Conservation (phyloP, 2,329 filamentous ascomycete genomes). For the Verticillium zaregamsianum region DNA sequence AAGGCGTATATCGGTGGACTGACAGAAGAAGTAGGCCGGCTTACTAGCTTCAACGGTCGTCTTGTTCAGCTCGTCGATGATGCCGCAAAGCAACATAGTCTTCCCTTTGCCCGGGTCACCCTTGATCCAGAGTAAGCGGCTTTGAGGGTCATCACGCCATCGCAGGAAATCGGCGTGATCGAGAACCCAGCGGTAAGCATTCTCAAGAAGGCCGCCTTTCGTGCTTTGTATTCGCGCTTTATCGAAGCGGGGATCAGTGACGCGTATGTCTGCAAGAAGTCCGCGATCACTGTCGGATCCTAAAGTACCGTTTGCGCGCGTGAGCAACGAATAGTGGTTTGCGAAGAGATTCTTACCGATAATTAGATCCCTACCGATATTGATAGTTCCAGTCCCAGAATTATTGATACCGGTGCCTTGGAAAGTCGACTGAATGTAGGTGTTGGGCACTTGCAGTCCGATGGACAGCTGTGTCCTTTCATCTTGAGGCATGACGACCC, state of each 20-base stretch:
- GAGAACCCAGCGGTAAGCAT: slow-evolving; percentile 31
- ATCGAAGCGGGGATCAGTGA: slow-evolving; percentile 26
- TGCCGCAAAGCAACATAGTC: slow-evolving; percentile 36
- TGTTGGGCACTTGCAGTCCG: too few relatives aligned
- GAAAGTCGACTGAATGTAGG: too few relatives aligned
- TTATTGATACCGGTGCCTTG: neutral
- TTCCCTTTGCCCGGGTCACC: slow-evolving; percentile 38
- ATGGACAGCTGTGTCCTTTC: too few relatives aligned
- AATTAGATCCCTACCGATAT: too few relatives aligned
- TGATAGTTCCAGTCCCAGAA: neutral
- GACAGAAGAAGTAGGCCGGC: slow-evolving; percentile 36
- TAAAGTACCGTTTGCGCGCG: too few relatives aligned
- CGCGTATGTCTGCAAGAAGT: slow-evolving; percentile 13
- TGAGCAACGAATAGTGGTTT: too few relatives aligned
- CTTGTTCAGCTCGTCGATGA: slow-evolving; percentile 27
- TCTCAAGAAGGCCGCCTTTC: slow-evolving; percentile 27
- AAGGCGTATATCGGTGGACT: slow-evolving; percentile 28
- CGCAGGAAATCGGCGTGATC: slow-evolving; percentile 16
- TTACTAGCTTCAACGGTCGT: neutral
- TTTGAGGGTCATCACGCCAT: slow-evolving; percentile 17
- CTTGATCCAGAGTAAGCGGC: slow-evolving; percentile 30
- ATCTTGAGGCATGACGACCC: too few relatives aligned
- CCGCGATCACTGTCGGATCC: too few relatives aligned
- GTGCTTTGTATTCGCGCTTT: slow-evolving; percentile 28
- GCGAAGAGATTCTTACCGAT: too few relatives aligned